Percentiles rank a stretch among this genome's conserved stretches.
phyloP scores from a whole-genome alignment of 2,329 filamentous ascomycete species.

The Diaporthe vexans region DNA sequence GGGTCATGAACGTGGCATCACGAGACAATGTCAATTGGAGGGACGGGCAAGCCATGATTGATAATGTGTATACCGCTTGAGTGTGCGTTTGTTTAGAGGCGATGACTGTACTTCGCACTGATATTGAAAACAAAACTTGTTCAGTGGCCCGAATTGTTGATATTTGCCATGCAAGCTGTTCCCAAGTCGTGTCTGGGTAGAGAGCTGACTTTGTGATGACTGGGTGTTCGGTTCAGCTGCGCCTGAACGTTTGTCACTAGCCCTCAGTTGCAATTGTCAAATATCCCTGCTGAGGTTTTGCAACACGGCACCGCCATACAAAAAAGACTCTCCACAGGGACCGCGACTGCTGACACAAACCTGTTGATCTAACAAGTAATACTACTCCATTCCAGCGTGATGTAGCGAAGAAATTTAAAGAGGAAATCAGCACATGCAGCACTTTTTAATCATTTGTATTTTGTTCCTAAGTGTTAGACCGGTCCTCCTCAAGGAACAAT shows the following conservation, averaged over 20 bases:
- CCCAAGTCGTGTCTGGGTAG: neutral
- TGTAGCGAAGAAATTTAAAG: too few species aligned
- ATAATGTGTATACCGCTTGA: conserved; percentile 30
- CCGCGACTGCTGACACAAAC: neutral
- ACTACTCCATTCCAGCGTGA: neutral
- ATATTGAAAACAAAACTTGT: neutral
- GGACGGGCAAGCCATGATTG: conserved; percentile 34
- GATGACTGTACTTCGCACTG: neutral
- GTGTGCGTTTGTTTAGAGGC: conserved; percentile 3
- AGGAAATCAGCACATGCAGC: neutral
- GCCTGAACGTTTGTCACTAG: neutral
- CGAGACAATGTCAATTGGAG: conserved; percentile 11
- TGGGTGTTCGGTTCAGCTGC: neutral
- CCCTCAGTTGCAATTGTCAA: neutral
- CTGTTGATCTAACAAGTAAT: neutral
- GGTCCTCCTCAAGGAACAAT: conserved; percentile 24
- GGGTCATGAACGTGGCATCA: neutral
- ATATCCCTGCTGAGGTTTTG: too few species aligned
- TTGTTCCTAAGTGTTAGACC: conserved; percentile 36
- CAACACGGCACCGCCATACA: too few species aligned
- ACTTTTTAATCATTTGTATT: conserved; percentile 38
- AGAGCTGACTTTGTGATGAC: neutral
- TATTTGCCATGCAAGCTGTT: neutral
- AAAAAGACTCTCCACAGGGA: neutral
- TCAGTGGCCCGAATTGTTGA: neutral